A percentile compares a stretch with the other conserved stretches of the same genome.
Evolutionary conservation across 257 asterid genomes (phyloP).

Genomic region (Anisodus tanguticus): DNA sequence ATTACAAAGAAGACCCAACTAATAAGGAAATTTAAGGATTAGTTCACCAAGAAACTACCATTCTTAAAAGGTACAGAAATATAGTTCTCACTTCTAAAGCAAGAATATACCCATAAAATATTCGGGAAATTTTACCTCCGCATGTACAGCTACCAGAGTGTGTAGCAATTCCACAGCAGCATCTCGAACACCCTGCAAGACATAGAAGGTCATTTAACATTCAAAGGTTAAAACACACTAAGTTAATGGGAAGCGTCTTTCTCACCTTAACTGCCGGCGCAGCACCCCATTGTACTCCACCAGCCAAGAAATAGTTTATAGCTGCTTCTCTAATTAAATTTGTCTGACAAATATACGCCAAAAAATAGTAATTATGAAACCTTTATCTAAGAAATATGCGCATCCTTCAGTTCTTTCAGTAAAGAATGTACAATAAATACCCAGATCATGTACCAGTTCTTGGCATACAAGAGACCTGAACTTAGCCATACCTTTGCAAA

Average conservation of each 20-base stretch:
- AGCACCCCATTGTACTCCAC: conserved; percentile 95
- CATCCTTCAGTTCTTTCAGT: background rate
- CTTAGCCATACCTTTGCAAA: conserved; percentile 73
- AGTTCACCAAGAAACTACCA: background rate
- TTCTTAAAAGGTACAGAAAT: conserved; percentile 10
- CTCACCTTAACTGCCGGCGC: conserved; percentile 91
- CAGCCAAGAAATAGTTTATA: conserved; percentile 84
- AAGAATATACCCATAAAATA: conserved; percentile 9
- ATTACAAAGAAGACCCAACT: conserved; percentile 27
- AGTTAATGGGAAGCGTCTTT: conserved; percentile 15
- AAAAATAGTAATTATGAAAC: conserved; percentile 3
- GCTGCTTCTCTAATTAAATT: conserved; percentile 87
- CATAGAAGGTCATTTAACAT: conserved; percentile 31
- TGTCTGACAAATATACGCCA: conserved; percentile 56
- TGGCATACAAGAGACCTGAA: background rate
- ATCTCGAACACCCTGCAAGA: conserved; percentile 92
- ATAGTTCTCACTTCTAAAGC: background rate
- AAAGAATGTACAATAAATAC: background rate
- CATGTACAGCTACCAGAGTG: conserved; percentile 91
- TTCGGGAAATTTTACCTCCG: conserved; percentile 66
- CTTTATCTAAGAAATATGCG: background rate
- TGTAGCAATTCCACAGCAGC: conserved; percentile 93
- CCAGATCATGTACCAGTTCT: background rate
- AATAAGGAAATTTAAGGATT: conserved; percentile 18
- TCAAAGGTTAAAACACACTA: conserved; percentile 27